Evolutionary conservation across 2,329 filamentous ascomycete genomes (phyloP).

Genomic region (Microdochium bolleyi): DNA sequence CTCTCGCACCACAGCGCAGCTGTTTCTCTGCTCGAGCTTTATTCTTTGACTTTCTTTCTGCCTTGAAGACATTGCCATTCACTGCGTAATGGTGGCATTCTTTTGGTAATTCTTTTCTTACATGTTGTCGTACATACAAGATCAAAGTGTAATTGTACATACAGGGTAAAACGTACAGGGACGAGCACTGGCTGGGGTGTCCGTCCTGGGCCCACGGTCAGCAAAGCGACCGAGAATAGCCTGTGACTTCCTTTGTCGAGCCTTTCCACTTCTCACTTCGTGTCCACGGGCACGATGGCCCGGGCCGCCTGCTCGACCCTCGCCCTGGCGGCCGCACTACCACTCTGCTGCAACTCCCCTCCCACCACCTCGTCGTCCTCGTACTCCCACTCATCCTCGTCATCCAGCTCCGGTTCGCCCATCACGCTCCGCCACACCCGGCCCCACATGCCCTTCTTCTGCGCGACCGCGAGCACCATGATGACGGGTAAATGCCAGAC

Average conservation of each 20-base stretch:
- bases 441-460: slow-evolving; percentile 90
- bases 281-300: not conserved
- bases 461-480: slow-evolving; percentile 80
- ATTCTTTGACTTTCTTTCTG: not conserved
- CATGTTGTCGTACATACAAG: no score
- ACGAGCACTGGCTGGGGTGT: no score
- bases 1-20: no score
- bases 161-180: no score
- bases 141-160: no score
- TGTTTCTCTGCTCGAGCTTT: no score
- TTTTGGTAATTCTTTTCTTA: no score
- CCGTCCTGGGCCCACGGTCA: no score
- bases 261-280: not conserved
- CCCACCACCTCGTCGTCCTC: slow-evolving; percentile 43
- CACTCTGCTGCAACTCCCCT: slow-evolving; percentile 15
- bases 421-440: slow-evolving; percentile 66
- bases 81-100: no score
- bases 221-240: no score
- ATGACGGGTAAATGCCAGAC: slow-evolving; percentile 92
- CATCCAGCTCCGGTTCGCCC: slow-evolving; percentile 48
- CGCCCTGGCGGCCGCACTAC: not conserved
- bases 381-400: slow-evolving; percentile 43
- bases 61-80: not conserved
- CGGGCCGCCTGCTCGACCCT: not conserved
- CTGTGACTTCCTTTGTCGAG: no score